These are phyloP conservation scores for Botrytis galanthina DNA, from an alignment of 2,329 filamentous ascomycete genomes.

Conservation along the genomic window DNA sequence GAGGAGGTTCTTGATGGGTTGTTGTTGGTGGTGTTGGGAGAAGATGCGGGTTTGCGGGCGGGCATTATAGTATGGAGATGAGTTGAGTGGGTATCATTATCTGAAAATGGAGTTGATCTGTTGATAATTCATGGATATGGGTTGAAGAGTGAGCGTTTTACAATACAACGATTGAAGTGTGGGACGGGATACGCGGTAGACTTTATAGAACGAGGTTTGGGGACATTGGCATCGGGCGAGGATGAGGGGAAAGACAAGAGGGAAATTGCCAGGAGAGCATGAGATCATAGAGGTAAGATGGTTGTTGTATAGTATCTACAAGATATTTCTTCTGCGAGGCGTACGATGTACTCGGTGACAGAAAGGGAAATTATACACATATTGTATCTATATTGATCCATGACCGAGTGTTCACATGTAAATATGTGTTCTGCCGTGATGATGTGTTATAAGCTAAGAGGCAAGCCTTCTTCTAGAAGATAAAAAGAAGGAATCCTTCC, in stretches of 20 bases:
- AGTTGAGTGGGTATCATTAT: background rate
- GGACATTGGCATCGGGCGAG: background rate
- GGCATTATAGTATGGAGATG: background rate
- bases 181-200: background rate
- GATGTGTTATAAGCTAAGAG: background rate
- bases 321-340: background rate
- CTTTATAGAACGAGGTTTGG: background rate
- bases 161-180: background rate
- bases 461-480: background rate
- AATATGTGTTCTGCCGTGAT: background rate
- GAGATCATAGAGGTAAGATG: background rate
- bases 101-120: background rate
- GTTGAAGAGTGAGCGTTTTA: background rate
- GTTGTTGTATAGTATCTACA: background rate
- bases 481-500: slow-evolving; percentile 11
- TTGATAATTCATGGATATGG: background rate
- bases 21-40: background rate
- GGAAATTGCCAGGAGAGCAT: background rate
- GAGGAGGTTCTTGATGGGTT: background rate
- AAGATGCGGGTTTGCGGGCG: background rate
- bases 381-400: background rate
- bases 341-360: background rate
- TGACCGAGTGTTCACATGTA: background rate
- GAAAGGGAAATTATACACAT: background rate
- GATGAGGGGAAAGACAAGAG: background rate